phyloP scores from a whole-genome alignment of 192 early-diverging fungal species.

The Spizellomyces punctatus region DNA sequence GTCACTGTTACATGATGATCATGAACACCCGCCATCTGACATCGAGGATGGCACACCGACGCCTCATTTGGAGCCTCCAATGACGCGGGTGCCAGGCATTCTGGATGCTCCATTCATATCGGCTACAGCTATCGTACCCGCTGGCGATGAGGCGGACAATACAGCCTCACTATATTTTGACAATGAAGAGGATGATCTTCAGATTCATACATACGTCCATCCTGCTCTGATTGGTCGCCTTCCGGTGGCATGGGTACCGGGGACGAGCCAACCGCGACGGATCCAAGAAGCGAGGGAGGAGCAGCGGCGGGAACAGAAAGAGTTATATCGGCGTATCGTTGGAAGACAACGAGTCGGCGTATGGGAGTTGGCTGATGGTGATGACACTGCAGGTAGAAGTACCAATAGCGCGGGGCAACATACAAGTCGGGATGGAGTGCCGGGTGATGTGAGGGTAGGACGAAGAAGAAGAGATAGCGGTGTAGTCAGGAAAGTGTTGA shows the following conservation, averaged over 20 bases:
- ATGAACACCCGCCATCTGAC: not conserved
- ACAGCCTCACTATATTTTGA: slow-evolving; percentile 1
- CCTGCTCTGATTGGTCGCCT: slow-evolving; percentile 56
- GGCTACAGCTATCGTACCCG: slow-evolving; percentile 37
- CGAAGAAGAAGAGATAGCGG: slow-evolving; percentile 15
- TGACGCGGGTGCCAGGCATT: slow-evolving; percentile 51
- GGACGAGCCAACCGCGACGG: slow-evolving; percentile 30
- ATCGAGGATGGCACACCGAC: slow-evolving; percentile 4
- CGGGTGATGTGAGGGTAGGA: not conserved
- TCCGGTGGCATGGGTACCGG: slow-evolving; percentile 50
- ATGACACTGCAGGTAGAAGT: not conserved
- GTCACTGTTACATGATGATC: not conserved
- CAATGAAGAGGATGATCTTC: slow-evolving; percentile 44
- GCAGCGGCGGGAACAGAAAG: slow-evolving; percentile 33
- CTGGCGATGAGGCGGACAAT: slow-evolving; percentile 44
- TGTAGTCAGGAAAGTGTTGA: slow-evolving; percentile 25
- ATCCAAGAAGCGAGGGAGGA: slow-evolving; percentile 39
- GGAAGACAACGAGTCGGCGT: slow-evolving; percentile 35
- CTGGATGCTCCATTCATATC: slow-evolving; percentile 48
- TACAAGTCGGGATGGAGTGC: not conserved
- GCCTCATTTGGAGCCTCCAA: slow-evolving; percentile 50
- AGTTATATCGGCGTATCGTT: slow-evolving; percentile 37
- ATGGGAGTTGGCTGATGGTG: slow-evolving; percentile 12
- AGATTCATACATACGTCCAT: slow-evolving; percentile 53
- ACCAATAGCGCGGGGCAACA: not conserved